Base-by-base conservation (phyloP, 2,329 filamentous ascomycete genomes). In the Ampelomyces quisqualis region DNA sequence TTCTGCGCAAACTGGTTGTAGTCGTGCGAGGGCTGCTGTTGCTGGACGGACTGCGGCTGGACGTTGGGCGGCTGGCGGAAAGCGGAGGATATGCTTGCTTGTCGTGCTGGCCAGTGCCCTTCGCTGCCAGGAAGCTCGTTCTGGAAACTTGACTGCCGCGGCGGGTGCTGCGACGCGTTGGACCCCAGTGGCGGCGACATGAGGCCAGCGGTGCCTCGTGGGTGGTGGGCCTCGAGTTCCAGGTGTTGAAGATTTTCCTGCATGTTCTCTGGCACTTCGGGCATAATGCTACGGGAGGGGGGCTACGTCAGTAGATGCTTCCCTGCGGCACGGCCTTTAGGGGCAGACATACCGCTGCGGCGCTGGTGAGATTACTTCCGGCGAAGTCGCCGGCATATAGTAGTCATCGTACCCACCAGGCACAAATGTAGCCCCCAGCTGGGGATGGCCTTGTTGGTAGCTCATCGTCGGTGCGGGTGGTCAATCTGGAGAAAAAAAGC, bases 261-360 rank as follows among this genome's bases (percentile, higher is more conserved):
- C 81, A 98, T 96, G 72, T 95, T 91, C 71, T 91, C 87, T 56
- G 91, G 89, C 54, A 96, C 90, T 77, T 96, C 90, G 67, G 89
- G 88, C 83, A 91, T 95, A 63, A 94, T 82, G 75, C 89, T 95
- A 70, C 65, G 42, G 41, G 46, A 39, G 40, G 24, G 38, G 28
- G 27, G 42, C 40, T 53, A 58, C 49, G 60, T 65, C 60, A 64
- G 64, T 62, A 28, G 38, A 47, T 39, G 46, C 40, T 43, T 41
- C 42, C 40, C 44, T n/a, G 38, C 9, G 20, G 11, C 24, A 13
- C 10, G 18, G 19, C 20, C 18, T 17, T 41, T 47, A 43, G 53
- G 45, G 51, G 43, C 46, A 49, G 46, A 66, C 75, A 57, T 71
- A 85, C 82, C 84, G 78, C 73, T 87, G 83, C 49, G 84, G 84